A percentile compares a stretch with the other conserved stretches of the same genome.
Conservation (phyloP, 139 green algal genomes). For the Micractinium sp. region DNA sequence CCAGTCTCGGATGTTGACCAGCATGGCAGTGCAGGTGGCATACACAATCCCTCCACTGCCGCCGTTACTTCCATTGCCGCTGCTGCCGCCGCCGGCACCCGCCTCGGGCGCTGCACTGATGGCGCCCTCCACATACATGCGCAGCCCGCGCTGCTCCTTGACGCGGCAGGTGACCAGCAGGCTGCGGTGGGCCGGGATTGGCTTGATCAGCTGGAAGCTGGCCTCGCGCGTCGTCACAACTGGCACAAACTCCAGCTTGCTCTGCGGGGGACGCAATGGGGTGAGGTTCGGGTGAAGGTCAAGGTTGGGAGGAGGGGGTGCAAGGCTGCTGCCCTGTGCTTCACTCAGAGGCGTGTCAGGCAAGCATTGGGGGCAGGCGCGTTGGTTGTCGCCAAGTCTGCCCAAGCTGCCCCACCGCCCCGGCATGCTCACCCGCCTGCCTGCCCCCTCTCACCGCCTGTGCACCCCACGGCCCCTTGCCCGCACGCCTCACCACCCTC, state of each 20-base stretch:
- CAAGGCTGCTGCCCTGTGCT: no score
- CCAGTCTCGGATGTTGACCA: slow-evolving; percentile 37
- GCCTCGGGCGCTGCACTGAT: background rate
- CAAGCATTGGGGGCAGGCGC: no score
- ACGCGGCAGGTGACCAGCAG: slow-evolving; percentile 3
- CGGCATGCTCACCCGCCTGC: background rate
- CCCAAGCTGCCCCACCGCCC: background rate
- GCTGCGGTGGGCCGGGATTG: slow-evolving; percentile 44
- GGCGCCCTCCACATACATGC: slow-evolving; percentile 35
- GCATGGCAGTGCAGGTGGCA: slow-evolving; percentile 44
- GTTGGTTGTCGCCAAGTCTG: no score
- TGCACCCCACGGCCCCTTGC: no score
- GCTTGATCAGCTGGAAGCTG: slow-evolving; percentile 44
- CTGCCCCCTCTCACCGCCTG: background rate
- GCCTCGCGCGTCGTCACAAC: slow-evolving; percentile 47
- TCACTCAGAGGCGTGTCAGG: no score
- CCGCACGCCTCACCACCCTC: background rate
- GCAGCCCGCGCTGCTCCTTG: slow-evolving; percentile 29
- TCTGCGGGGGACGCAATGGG: background rate
- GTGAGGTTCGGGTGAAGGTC: no score
- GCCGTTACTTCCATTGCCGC: background rate
- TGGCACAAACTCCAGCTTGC: slow-evolving; percentile 46
- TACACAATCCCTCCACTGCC: background rate
- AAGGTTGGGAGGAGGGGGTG: no score
- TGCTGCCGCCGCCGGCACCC: background rate